Evolutionary conservation across 257 asterid species (phyloP).

Genomic region (Nicotiana attenuata): DNA sequence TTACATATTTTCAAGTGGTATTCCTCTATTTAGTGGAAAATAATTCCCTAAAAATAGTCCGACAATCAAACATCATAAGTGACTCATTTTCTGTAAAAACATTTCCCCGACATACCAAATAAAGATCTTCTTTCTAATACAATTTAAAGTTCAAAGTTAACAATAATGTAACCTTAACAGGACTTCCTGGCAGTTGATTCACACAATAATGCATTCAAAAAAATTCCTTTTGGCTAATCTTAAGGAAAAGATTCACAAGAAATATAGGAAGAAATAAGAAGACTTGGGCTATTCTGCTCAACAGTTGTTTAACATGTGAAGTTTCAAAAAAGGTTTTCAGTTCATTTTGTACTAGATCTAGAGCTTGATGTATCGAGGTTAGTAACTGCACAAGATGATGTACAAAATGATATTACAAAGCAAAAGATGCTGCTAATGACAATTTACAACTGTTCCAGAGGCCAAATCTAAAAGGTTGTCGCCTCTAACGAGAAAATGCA

Average conservation of each 20-base stretch:
- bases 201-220: too few relatives aligned
- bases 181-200: too few relatives aligned
- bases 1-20: too few relatives aligned
- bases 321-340: not conserved
- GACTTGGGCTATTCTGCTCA: not conserved
- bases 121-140: too few relatives aligned
- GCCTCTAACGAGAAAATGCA: not conserved
- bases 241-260: not conserved
- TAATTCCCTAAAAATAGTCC: too few relatives aligned
- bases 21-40: too few relatives aligned
- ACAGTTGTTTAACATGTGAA: not conserved
- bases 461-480: not conserved
- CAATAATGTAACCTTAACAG: too few relatives aligned
- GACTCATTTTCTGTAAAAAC: too few relatives aligned
- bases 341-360: not conserved
- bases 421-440: not conserved
- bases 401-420: not conserved
- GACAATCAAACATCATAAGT: too few relatives aligned
- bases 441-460: conserved; percentile 8
- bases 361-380: not conserved
- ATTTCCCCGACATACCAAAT: too few relatives aligned
- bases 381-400: not conserved
- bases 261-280: not conserved
- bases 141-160: too few relatives aligned
- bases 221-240: too few relatives aligned